A percentile compares a stretch with the other conserved stretches of the same genome.
Conservation (phyloP, 257 asterid species). For the Capsicum baccatum region DNA sequence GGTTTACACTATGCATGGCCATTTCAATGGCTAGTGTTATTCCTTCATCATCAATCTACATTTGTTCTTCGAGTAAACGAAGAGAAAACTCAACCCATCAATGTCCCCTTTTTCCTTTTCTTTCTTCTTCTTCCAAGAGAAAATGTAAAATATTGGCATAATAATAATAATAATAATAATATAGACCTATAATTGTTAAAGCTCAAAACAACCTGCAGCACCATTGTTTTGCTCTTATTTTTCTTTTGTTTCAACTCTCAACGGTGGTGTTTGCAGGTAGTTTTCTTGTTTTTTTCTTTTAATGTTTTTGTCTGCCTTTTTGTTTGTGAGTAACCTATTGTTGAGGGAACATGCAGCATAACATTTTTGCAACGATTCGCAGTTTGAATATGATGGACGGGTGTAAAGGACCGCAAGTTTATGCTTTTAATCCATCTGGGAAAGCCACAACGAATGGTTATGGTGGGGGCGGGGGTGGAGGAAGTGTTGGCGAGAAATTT, state of each 20-base stretch:
- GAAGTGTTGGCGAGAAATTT: constrained; percentile 59
- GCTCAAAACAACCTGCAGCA: constrained; percentile 42
- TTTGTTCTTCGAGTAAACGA: constrained; percentile 23
- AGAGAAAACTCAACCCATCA: constrained; percentile 22
- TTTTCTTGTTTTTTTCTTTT: background rate
- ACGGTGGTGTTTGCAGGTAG: constrained; percentile 79
- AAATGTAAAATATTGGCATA: background rate
- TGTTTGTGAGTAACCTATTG: background rate
- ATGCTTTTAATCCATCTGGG: constrained; percentile 53
- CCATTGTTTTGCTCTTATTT: constrained; percentile 35
- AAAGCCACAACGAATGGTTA: constrained; percentile 36
- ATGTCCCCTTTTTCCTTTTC: constrained; percentile 16
- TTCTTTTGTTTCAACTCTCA: constrained; percentile 31
- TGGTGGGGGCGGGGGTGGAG: constrained; percentile 46
- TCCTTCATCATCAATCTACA: constrained; percentile 29
- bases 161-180: background rate
- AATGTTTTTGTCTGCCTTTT: background rate
- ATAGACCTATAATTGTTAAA: constrained; percentile 5
- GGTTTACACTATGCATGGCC: constrained; percentile 38
- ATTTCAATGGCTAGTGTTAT: constrained; percentile 37
- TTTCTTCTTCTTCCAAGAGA: constrained; percentile 8
- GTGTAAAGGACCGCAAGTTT: constrained; percentile 67
- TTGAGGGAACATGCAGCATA: constrained; percentile 77
- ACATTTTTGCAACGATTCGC: constrained; percentile 74
- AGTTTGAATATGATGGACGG: constrained; percentile 85